Evolutionary conservation across 495 filamentous ascomycete genomes (phyloP), one percentile per base, ranked within the genome.

Genomic region (Astrothelium macrocarpum): DNA sequence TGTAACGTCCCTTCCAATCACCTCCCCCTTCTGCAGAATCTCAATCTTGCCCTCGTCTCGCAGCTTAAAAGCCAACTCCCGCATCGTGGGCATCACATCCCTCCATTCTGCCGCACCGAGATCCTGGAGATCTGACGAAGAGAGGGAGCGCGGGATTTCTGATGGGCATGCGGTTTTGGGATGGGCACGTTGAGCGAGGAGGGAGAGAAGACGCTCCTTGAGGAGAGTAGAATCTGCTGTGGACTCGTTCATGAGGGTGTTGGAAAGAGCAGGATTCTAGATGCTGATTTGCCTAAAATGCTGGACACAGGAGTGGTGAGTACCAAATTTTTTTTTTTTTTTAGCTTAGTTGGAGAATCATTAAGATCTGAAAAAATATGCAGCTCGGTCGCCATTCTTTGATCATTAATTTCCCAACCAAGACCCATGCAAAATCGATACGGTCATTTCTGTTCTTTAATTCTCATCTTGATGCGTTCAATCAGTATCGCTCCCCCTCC

Each of bases 111-210:
- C 32, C 10, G 64, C 69, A n/a, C 70, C 72, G 28, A 75, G 49
- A 10, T 32, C 25, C 5, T 59, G 25, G 10, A 81, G 70, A 60
- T 81, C 76, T 9, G 60, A 58, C 1, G 42, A 12, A 9, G 73
- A 71, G 18, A 81, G 67, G 0, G 75, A 69, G 16, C 80, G 72
- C 12, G 79, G 73, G 26, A 79, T 71, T 71, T 81, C 79, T 1
- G 80, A 81, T 7, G 79, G 79, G 65, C 79, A 82, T 32, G 79
- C 73, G 1, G 79, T 82, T 65, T 81, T 82, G 12, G 79, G 80
- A 11, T 62, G 71, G 10, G 65, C 60, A 3, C 72, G 46, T 5
- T 31, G 64, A 18, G 39, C 10, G 2, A 74, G 60, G 14, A 74
- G 66, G 23, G 58, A 14, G 2, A 26, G 16, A 14, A 68, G 61